Percentiles rank a stretch among this genome's conserved stretches.
phyloP scores from a whole-genome alignment of 768 basidiomycete genomes.

The Artomyces pyxidatus region DNA sequence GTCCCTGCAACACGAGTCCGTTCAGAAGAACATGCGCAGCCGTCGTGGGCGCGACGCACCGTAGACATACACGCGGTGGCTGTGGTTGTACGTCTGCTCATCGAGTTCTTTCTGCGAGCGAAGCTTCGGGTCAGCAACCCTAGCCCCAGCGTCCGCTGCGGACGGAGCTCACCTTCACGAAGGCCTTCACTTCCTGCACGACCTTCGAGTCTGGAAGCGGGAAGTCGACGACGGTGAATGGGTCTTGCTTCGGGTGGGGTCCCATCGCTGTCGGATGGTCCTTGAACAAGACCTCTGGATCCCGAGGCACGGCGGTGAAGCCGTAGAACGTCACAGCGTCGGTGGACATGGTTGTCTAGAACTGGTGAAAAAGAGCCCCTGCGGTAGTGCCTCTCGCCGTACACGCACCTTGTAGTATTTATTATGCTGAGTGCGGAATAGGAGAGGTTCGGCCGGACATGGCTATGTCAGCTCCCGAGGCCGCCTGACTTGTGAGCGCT shows the following conservation, averaged over 20 bases:
- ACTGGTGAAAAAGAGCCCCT: no score
- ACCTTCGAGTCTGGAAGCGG: conserved; percentile 35
- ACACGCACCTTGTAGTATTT: no score
- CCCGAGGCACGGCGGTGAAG: conserved; percentile 39
- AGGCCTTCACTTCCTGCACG: conserved; percentile 30
- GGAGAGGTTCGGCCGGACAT: no score
- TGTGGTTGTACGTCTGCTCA: conserved; percentile 39
- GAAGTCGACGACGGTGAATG: conserved; percentile 31
- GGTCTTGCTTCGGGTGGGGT: conserved; percentile 33
- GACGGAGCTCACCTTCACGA: conserved; percentile 26
- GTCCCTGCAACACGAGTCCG: conserved; percentile 27
- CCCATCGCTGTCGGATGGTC: conserved; percentile 36
- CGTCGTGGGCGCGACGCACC: conserved; percentile 23
- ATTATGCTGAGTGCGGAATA: no score
- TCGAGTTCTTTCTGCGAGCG: conserved; percentile 32
- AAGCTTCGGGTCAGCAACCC: no score
- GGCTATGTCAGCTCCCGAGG: no score
- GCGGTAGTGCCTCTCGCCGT: no score
- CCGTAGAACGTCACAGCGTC: conserved; percentile 31
- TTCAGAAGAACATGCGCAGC: neutral
- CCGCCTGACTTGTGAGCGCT: no score
- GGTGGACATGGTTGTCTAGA: conserved; percentile 3
- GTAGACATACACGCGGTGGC: conserved; percentile 42
- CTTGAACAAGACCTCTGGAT: conserved; percentile 41
- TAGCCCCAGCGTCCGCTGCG: no score